Evolutionary conservation across 176 grass and related monocot genomes (phyloP), one percentile per base, ranked within the genome.

Genomic region (Poa pratensis): DNA sequence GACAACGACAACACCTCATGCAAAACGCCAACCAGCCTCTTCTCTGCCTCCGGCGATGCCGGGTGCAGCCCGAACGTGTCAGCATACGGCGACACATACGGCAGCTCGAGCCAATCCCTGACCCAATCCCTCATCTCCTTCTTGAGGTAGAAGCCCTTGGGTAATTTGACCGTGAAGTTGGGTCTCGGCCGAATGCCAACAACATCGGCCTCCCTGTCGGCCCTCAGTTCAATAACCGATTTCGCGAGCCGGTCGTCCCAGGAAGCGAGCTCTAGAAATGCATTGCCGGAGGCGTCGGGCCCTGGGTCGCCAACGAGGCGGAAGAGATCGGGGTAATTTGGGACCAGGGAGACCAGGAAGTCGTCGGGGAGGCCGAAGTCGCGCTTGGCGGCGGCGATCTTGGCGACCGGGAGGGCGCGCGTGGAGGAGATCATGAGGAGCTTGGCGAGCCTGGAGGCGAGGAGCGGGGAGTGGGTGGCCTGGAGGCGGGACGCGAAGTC

Each of bases 81-180:
- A 1, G 85, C 37, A 52, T 98, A 98, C 0, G 96, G 93, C 0
- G 96, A 95, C 5, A 95, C 37, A 73, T 94, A 98, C 0, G 91
- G 93, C 68, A 98, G 37, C 43, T 98, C 96, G n/a, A 98, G 85
- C 93, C 96, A 98, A 40, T 95, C 91, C 78, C 96, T 90, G 9
- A 93, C 53, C 96, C 96, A 98, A 55, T 98, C 83, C 52, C 89
- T 65, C 96, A 98, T 98, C 75, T 90, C 81, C 89, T 90, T 98
- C 83, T 90, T 98, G 40, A 98, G 86, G 77, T 86, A 93, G 66
- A 98, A 98, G 0, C 96, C 96, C 69, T 77, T 84, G 3, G 96
- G 89, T 34, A 95, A 75, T 23, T 82, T 87, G n/a, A 95, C 80
- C 1, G 75, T 78, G 28, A 95, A 98, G 26, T 98, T 98, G 4